phyloP scores from a whole-genome alignment of 2,329 filamentous ascomycete species.

The Ceratocystis destructans region DNA sequence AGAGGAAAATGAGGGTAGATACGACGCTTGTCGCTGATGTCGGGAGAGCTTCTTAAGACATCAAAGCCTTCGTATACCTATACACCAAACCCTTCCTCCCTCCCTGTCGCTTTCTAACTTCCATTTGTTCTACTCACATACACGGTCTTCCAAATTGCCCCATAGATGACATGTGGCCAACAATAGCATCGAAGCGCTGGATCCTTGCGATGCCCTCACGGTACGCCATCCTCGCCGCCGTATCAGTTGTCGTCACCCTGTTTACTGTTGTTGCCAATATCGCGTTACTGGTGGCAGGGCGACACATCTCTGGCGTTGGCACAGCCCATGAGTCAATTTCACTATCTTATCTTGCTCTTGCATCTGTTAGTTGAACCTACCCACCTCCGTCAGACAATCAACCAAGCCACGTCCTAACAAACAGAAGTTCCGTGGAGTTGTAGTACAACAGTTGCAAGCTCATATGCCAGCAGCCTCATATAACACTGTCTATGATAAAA shows the following conservation, averaged over 20 bases:
- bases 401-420: neutral
- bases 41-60: too few species aligned
- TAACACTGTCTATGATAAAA: neutral
- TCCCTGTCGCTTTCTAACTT: too few species aligned
- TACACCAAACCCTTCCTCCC: too few species aligned
- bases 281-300: neutral
- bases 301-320: neutral
- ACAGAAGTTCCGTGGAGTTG: conserved; percentile 4
- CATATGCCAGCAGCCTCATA: neutral
- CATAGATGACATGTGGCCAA: neutral
- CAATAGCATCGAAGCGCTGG: neutral
- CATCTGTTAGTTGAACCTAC: neutral
- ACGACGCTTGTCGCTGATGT: too few species aligned
- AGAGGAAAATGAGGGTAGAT: too few species aligned
- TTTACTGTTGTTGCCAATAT: neutral
- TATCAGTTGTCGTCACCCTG: neutral
- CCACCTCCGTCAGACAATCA: neutral
- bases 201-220: neutral
- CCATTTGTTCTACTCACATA: neutral
- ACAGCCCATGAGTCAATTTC: neutral
- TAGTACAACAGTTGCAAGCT: neutral
- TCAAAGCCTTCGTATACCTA: too few species aligned
- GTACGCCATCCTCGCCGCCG: neutral
- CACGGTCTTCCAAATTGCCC: neutral
- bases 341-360: neutral